Evolutionary conservation across 768 basidiomycete genomes (phyloP), one percentile per base, ranked within the genome.

Genomic region (Dacryopinax spathularia): DNA sequence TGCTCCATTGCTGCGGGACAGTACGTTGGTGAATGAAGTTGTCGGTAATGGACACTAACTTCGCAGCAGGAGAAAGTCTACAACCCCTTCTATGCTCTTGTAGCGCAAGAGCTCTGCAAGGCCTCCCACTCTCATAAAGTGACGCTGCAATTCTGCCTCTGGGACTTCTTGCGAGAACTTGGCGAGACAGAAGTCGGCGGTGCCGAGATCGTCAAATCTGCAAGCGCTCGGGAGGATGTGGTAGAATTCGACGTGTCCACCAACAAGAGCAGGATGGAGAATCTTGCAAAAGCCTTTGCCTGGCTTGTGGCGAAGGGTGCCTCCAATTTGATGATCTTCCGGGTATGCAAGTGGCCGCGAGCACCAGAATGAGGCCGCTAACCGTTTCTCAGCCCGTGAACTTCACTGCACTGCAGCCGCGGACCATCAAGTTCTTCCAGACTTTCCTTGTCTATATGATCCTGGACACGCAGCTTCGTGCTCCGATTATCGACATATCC

Each of bases 31-130:
- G 34, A 27, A 18, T 34, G 3, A 63, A 33, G 33, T 61, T 62
- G 44, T 34, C 27, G 36, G 6, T 25, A 34, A 13, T 35, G 25
- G 10, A 34, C 60, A 63, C 31, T 20, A 31, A 34, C 33, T 22
- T 44, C 18, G 13, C 12, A 33, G n/a, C 69, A 92, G 92, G 95
- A 96, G 75, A 89, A 87, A 72, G 73, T 80, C 0, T 97, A 95
- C 76, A 99, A 99, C 69, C 95, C 95, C 0, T 99, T 91, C 75
- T 98, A 98, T 74, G 82, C 90, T 5, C 84, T 98, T 59, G 86
- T 98, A 35, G 84, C 84, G 66, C 87, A 91, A 68, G 85, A 90
- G 13, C 83, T 97, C 31, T 89, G 90, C 70, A 78, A 80, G 9
- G 77, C 76, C 9, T 85, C 91, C 0, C 91, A 95, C 71, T 82